Conservation (phyloP, 108 stramenopile genomes). For the Skeletonema grethae region DNA sequence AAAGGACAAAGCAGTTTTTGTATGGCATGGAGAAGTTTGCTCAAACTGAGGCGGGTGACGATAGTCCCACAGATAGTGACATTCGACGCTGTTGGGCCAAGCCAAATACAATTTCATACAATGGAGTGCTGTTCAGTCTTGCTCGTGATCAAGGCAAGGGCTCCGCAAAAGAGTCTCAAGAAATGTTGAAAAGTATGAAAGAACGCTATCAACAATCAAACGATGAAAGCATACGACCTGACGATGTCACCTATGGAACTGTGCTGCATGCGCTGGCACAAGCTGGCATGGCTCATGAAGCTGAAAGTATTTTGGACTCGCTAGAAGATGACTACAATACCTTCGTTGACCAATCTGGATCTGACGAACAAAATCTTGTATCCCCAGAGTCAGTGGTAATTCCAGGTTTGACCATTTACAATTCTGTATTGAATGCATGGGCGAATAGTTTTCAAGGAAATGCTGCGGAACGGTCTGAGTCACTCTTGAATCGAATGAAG, state of each 20-base stretch:
- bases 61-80: not conserved
- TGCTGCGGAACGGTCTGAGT: conserved; percentile 40
- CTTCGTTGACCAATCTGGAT: not conserved
- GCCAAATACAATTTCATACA: conserved; percentile 76
- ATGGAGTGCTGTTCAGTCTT: conserved; percentile 57
- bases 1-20: conserved; percentile 21
- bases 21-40: conserved; percentile 32
- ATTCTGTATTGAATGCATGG: conserved; percentile 70
- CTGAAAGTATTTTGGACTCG: conserved; percentile 35
- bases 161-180: conserved; percentile 43
- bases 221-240: conserved; percentile 32
- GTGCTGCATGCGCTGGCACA: conserved; percentile 43
- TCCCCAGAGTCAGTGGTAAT: conserved; percentile 5
- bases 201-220: conserved; percentile 22
- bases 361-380: not conserved
- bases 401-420: conserved; percentile 57
- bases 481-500: conserved; percentile 33
- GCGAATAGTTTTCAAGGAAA: conserved; percentile 52
- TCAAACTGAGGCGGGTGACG: not conserved
- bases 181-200: conserved; percentile 42
- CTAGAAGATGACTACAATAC: conserved; percentile 31
- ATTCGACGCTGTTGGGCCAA: conserved; percentile 25
- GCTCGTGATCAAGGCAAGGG: conserved; percentile 28
- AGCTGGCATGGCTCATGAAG: conserved; percentile 42
- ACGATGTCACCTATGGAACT: conserved; percentile 40